Evolutionary conservation across 148 eudicot species (phyloP).

Genomic region (Talinum fruticosum): DNA sequence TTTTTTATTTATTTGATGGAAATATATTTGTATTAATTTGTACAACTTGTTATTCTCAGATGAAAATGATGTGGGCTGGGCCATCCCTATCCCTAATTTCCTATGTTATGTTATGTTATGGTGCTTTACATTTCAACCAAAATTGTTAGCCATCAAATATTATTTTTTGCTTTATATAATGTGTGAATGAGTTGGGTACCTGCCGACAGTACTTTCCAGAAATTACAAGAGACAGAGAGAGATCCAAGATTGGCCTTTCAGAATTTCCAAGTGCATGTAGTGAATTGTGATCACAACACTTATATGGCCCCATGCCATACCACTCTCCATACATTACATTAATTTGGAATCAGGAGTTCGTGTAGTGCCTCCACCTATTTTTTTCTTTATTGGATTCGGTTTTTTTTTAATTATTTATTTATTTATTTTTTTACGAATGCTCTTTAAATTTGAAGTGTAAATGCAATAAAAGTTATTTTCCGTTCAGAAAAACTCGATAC

Average conservation of each 20-base stretch:
- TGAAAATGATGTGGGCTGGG: conserved; percentile 22
- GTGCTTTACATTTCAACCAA: conserved; percentile 20
- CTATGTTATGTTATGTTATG: conserved; percentile 16
- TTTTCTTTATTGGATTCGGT: too few species aligned
- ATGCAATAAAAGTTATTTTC: too few species aligned
- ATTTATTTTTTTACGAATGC: too few species aligned
- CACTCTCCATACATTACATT: too few species aligned
- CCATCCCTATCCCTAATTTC: conserved; percentile 4
- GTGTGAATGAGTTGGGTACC: neutral
- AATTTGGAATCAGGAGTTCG: too few species aligned
- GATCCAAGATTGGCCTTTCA: conserved; percentile 23
- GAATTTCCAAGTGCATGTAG: neutral
- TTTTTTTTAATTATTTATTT: too few species aligned
- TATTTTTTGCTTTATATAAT: neutral
- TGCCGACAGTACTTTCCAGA: conserved; percentile 20
- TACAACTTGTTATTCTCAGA: neutral
- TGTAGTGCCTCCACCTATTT: too few species aligned
- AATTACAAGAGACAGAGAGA: neutral
- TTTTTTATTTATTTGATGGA: too few species aligned
- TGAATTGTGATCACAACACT: too few species aligned
- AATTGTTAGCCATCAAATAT: neutral
- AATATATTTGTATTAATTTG: neutral
- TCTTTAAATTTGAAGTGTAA: too few species aligned
- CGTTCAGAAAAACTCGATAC: too few species aligned
- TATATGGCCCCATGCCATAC: neutral